Base-by-base conservation (phyloP, 163 green algal species). In the Scenedesmus sp. region DNA sequence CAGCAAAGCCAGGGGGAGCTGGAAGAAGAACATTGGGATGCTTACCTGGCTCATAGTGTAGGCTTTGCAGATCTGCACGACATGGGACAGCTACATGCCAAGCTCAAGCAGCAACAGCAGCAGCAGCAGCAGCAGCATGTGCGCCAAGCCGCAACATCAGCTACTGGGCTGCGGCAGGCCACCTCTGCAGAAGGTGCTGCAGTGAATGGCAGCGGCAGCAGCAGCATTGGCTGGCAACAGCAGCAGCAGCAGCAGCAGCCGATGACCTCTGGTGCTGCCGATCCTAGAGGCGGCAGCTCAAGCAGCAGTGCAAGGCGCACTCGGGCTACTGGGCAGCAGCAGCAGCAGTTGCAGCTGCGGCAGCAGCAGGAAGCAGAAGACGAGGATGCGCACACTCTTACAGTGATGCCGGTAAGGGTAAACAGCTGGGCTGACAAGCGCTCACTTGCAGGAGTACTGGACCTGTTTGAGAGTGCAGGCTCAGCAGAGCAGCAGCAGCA, bases 391-490 rank as follows among this genome's bases (percentile, higher is more conserved):
- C 34, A 57, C 34, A 64, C 81, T 52, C 81, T 62, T 2, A 64
- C 81, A 13, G n/a, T 91, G 73, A 56, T 91, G 87, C 73, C 87
- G 13, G 26, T 2, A 0, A 60, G 87, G 26, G 0, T 55, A 54
- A 62, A 55, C 73, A 91, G 87, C 56, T 91, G 87, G 87, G 77
- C 76, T 2, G 15, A 57, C 55, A 86, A 87, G 76, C 79, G 76
- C 6, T 87, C 76, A 1, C 55, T 91, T 52, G 74, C 74, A 52
- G 76, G 59, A 52, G 87, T 79, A 3, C 12, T 87, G 6, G 76
- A 91, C 34, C n/a, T 86, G 54, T 91, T 91, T 81, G 57, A 91
- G 54, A 4, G n/a, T 59, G 76, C 76, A 84, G 76, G 76, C 8
- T 4, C 16, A 52, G 15, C 54, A 86, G 54, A 8, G 54, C 79